Base-by-base conservation (phyloP, 805 yeast species). In the Teunomyces pallodes region DNA sequence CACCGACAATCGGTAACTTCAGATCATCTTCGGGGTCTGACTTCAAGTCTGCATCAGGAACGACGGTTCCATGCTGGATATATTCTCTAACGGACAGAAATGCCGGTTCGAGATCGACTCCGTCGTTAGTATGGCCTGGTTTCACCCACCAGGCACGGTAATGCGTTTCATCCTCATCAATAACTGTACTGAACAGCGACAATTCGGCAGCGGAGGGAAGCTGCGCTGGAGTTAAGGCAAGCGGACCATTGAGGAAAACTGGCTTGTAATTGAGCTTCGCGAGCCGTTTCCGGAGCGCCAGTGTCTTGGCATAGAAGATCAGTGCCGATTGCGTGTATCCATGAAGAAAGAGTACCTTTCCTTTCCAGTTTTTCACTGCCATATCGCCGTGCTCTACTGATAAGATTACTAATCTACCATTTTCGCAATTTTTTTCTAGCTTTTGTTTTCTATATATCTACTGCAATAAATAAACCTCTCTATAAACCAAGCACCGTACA, bases 281-380 rank as follows among this genome's bases (percentile, higher is more conserved):
- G 50, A 94, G 70, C 39, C 83, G 78, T 59, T 94, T 92, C 53
- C 98, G 77, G 26, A 92, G 76, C 2, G 96, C 97, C 1, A 96
- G 84, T 0, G 97, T 84, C 65, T 94, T 92, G 56, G 86, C 88
- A 46, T 95, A 86, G 68, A 92, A 92, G 10, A 85, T 76, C 36
- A 85, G 77, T 5, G 92, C 92, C 52, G 84, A 86, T 73, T 92
- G 96, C 12, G 91, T 82, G 66, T 84, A 90, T 0, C 99, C 98
- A 55, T 92, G 99, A 27, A 94, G 71, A 66, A 94, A 92, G n/a
- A 92, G 72, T 26, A 92, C 75, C 56, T 83, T 83, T 9, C 74
- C 77, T 40, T 64, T 67, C 38, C 36, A 56, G 12, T 56, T 10
- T 45, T 56, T 47, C 20, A 35, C 8, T 8, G 42, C 12, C 46